Percentiles rank a stretch among this genome's conserved stretches.
Conservation (phyloP, 73 alveolate genomes). For the Paraurostyla sp. region DNA sequence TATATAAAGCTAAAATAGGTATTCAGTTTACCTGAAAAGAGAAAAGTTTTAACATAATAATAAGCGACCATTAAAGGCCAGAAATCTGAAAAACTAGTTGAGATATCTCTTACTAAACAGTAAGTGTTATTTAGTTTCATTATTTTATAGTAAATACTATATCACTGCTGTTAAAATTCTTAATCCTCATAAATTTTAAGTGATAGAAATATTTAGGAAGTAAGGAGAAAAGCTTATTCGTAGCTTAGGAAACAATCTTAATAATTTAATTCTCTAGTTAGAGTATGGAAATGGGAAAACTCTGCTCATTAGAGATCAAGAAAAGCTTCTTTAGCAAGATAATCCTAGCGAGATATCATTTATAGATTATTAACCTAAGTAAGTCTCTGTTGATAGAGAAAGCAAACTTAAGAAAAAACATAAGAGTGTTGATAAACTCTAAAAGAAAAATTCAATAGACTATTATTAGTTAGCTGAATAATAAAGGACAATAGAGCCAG, state of each 20-base stretch:
- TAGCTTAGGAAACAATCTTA: background rate
- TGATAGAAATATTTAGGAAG: background rate
- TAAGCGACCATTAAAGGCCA: background rate
- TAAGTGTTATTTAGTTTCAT: background rate
- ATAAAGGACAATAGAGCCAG: no score
- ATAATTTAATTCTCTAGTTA: background rate
- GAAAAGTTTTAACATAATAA: background rate
- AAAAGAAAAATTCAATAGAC: no score
- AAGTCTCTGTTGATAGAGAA: no score
- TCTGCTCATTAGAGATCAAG: no score
- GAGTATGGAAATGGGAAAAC: slow-evolving; percentile 34
- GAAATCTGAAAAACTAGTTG: background rate
- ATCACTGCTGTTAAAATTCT: slow-evolving; percentile 9
- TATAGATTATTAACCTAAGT: no score
- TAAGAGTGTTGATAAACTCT: no score
- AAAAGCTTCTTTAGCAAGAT: no score
- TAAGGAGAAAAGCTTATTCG: background rate
- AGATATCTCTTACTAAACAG: background rate
- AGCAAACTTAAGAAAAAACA: no score
- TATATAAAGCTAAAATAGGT: background rate
- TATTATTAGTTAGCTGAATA: no score
- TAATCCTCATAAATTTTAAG: background rate
- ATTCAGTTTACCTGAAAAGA: background rate
- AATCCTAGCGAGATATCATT: no score
- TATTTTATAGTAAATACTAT: background rate